These are phyloP conservation scores for Neurospora sp. DNA, from an alignment of 495 filamentous ascomycete genomes.

Conservation along the genomic window DNA sequence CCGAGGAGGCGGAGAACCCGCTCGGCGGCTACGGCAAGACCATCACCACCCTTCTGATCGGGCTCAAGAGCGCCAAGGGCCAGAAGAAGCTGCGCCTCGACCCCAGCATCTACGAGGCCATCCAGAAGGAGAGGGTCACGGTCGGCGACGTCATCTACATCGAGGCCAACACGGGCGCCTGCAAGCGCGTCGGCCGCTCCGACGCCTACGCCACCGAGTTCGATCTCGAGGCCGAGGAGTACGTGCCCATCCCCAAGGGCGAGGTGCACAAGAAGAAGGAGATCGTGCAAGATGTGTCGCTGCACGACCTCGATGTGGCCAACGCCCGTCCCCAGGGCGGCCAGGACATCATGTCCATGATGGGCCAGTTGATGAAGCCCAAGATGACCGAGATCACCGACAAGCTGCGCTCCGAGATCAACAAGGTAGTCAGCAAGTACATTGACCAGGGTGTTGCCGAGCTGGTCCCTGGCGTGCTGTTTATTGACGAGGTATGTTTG, in stretches of 20 bases:
- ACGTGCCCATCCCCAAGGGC: constrained; percentile 95
- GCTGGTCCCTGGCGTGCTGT: constrained; percentile 90
- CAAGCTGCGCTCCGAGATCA: constrained; percentile 89
- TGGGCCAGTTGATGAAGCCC: constrained; percentile 98
- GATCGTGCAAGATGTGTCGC: constrained; percentile 96
- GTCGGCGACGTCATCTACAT: constrained; percentile 98
- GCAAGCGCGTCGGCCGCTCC: constrained; percentile 88
- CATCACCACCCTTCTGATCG: constrained; percentile 81
- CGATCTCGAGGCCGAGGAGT: constrained; percentile 96
- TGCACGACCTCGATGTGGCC: constrained; percentile 93
- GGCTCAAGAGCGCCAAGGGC: constrained; percentile 80
- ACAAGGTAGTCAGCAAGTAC: constrained; percentile 96
- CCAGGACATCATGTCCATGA: constrained; percentile 99
- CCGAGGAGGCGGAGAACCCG: constrained; percentile 97
- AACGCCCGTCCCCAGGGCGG: constrained; percentile 91
- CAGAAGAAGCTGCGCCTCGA: constrained; percentile 95
- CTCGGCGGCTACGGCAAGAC: constrained; percentile 90
- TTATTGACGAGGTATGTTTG: constrained; percentile 84
- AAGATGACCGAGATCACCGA: constrained; percentile 98
- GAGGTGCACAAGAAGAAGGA: constrained; percentile 99
- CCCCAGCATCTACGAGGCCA: constrained; percentile 96
- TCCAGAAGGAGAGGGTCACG: constrained; percentile 93
- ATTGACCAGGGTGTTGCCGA: constrained; percentile 98
- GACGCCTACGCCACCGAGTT: constrained; percentile 98
- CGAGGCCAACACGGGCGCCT: constrained; percentile 93